Evolutionary conservation across 202 grass and related monocot species (phyloP).

Genomic region (Bolboschoenoplectus hybrid): DNA sequence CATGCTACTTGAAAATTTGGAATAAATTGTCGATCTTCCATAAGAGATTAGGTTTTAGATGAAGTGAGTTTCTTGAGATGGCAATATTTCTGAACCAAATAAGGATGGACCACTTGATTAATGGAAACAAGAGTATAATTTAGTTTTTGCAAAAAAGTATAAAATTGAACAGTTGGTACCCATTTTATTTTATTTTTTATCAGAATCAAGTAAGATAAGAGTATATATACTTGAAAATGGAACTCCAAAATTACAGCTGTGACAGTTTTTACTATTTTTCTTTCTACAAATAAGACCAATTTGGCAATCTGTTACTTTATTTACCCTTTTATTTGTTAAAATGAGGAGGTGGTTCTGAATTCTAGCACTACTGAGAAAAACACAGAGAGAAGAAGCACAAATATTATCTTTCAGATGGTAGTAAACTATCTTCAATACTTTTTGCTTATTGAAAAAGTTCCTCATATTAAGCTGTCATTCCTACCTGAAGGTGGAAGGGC

Average conservation of each 20-base stretch:
- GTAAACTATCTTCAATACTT: too few species aligned
- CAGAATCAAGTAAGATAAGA: too few species aligned
- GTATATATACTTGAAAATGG: not conserved
- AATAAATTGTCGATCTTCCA: not conserved
- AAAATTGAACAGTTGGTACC: too few species aligned
- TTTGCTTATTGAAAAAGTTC: not conserved
- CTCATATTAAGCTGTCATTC: not conserved
- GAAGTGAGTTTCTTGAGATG: not conserved
- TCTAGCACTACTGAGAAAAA: not conserved
- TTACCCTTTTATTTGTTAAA: not conserved
- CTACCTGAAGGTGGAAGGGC: conserved; percentile 55
- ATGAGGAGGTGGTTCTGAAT: not conserved
- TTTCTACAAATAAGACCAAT: not conserved
- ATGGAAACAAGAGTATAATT: not conserved
- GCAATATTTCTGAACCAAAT: not conserved
- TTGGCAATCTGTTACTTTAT: not conserved
- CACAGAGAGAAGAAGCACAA: not conserved
- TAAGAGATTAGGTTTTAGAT: not conserved
- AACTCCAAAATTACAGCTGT: not conserved
- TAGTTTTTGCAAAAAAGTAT: too few species aligned
- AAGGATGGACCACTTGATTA: not conserved
- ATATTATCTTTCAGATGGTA: not conserved
- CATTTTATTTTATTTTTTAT: too few species aligned
- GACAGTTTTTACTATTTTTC: not conserved
- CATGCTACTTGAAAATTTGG: not conserved